Percentiles rank a stretch among this genome's conserved stretches.
These are phyloP conservation scores for Neocucurbitaria cava DNA, from an alignment of 2,329 filamentous ascomycete genomes.

Conservation along the genomic window DNA sequence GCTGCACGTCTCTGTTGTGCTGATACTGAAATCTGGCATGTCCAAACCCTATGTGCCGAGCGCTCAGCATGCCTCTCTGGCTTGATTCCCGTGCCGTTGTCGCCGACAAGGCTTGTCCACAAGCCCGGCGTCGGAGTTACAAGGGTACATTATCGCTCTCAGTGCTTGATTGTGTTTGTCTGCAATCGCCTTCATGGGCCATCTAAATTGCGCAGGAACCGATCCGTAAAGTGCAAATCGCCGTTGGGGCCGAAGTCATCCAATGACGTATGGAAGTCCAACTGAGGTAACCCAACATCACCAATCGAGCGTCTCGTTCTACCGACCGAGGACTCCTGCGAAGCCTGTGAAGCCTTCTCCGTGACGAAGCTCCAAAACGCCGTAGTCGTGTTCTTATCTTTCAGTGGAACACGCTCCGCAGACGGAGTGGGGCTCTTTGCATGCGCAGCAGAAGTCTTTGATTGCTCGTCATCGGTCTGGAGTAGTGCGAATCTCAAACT, in stretches of 20 bases:
- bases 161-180: background rate
- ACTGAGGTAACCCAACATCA: slow-evolving; percentile 24
- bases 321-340: slow-evolving; percentile 9
- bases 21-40: slow-evolving; percentile 10
- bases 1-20: slow-evolving; percentile 16
- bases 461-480: slow-evolving; percentile 12
- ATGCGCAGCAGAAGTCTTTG: slow-evolving; percentile 7
- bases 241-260: slow-evolving; percentile 29
- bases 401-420: slow-evolving; percentile 32
- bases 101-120: slow-evolving; percentile 1
- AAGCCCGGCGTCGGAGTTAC: background rate
- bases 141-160: slow-evolving; percentile 1
- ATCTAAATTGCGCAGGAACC: slow-evolving; percentile 34
- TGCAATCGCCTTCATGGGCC: slow-evolving; percentile 13
- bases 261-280: slow-evolving; percentile 32
- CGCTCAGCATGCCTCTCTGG: background rate
- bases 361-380: slow-evolving; percentile 23
- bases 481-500: slow-evolving; percentile 32
- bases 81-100: background rate
- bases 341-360: slow-evolving; percentile 32
- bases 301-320: slow-evolving; percentile 11
- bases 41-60: slow-evolving; percentile 7
- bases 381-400: slow-evolving; percentile 31
- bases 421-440: slow-evolving; percentile 31
- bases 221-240: slow-evolving; percentile 34